These are phyloP conservation scores for Paramecium biaurelia DNA, from an alignment of 73 alveolate species.

Conservation along the genomic window DNA sequence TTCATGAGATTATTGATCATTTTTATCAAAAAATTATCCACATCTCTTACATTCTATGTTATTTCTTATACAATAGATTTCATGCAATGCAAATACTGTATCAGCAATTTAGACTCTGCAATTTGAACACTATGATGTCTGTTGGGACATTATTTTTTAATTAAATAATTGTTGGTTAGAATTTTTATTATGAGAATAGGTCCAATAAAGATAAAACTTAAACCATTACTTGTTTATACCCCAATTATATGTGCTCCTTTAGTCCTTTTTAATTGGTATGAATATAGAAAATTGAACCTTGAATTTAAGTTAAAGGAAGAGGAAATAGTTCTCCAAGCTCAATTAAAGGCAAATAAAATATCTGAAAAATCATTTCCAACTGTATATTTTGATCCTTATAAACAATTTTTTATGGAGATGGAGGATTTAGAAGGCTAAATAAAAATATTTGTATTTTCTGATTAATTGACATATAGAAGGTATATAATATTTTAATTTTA, in stretches of 20 bases:
- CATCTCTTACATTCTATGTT: conserved; percentile 35
- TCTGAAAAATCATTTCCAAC: background rate
- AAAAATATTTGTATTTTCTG: background rate
- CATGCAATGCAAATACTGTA: background rate
- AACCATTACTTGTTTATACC: background rate
- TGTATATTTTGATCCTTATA: background rate
- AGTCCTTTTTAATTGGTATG: background rate
- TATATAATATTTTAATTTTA: background rate
- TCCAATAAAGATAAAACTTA: background rate
- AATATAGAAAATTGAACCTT: background rate
- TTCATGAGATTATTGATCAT: conserved; percentile 28
- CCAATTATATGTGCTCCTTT: background rate
- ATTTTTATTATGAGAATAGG: conserved; percentile 2
- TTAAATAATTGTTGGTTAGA: background rate
- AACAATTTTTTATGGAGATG: background rate
- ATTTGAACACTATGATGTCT: background rate
- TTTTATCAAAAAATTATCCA: background rate
- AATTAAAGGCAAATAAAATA: background rate
- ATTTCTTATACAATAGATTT: background rate
- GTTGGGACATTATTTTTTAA: conserved; percentile 9
- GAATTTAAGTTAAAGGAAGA: background rate
- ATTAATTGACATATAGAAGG: background rate
- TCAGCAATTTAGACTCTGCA: background rate
- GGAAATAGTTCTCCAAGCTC: background rate
- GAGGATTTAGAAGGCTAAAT: background rate